Conservation (phyloP, 345 rosid genomes). For the Erodium maritimum region DNA sequence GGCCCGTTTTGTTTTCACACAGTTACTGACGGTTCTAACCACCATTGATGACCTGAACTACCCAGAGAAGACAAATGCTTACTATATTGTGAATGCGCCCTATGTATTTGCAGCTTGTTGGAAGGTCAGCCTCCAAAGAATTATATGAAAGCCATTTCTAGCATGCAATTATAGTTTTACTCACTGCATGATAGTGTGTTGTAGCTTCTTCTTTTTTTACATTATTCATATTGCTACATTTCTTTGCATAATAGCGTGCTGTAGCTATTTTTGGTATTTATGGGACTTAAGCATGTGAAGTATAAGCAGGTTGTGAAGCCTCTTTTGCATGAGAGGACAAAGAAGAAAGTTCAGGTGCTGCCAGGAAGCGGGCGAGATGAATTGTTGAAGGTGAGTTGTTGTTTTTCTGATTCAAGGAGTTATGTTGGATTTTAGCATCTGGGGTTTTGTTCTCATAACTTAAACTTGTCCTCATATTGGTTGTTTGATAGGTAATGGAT, state of each 20-base stretch:
- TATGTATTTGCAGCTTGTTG: conserved; percentile 91
- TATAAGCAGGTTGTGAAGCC: conserved; percentile 76
- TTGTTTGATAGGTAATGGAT: conserved; percentile 57
- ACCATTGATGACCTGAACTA: conserved; percentile 89
- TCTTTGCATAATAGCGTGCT: neutral
- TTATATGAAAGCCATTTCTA: neutral
- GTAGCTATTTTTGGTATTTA: too few relatives aligned
- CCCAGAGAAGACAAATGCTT: conserved; percentile 85
- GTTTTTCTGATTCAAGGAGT: neutral
- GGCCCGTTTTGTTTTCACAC: conserved; percentile 10
- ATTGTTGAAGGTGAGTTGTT: conserved; percentile 64
- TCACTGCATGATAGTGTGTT: neutral
- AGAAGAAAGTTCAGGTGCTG: conserved; percentile 68
- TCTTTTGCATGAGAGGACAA: conserved; percentile 86
- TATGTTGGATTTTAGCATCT: neutral
- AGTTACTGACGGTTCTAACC: conserved; percentile 75
- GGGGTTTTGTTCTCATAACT: neutral
- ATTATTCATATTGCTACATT: neutral
- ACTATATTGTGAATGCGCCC: conserved; percentile 82
- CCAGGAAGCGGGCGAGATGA: conserved; percentile 73
- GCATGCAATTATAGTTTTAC: neutral
- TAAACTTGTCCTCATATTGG: neutral
- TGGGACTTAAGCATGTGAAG: neutral
- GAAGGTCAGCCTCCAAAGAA: conserved; percentile 36
- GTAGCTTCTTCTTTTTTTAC: neutral